phyloP scores from a whole-genome alignment of 2,329 filamentous ascomycete species.

The Penicillium hordei region DNA sequence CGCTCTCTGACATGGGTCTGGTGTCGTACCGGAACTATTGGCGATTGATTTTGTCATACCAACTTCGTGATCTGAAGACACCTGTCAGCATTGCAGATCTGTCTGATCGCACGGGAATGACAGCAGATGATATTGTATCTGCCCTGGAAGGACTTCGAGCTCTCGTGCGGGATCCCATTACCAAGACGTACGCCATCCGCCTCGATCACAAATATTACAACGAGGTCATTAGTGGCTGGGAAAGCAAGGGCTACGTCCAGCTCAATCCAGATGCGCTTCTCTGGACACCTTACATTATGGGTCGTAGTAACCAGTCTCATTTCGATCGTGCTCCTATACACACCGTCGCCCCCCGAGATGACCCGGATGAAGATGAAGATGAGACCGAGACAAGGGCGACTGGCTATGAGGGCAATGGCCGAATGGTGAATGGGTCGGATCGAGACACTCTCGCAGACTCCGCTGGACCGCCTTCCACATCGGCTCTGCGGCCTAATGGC shows the following conservation, averaged over 20 bases:
- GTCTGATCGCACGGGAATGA: constrained; percentile 90
- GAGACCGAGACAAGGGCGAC: constrained; percentile 24
- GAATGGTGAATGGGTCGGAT: constrained; percentile 19
- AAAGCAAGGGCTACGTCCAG: constrained; percentile 81
- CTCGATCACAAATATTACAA: constrained; percentile 83
- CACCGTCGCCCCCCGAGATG: constrained; percentile 83
- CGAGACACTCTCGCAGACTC: constrained; percentile 25
- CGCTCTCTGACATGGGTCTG: constrained; percentile 93
- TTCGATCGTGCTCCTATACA: constrained; percentile 83
- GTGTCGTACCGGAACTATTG: constrained; percentile 98
- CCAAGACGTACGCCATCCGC: constrained; percentile 83
- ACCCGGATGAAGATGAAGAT: constrained; percentile 35
- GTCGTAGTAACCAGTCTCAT: constrained; percentile 74
- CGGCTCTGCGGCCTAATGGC: constrained; percentile 30
- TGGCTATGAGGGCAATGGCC: constrained; percentile 17
- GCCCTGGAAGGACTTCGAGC: constrained; percentile 87
- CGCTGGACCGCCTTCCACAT: constrained; percentile 40
- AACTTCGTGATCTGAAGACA: constrained; percentile 66
- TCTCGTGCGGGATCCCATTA: constrained; percentile 83
- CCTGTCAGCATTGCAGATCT: constrained; percentile 55
- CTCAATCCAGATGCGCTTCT: constrained; percentile 77
- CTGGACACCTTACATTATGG: constrained; percentile 98
- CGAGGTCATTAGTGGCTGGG: constrained; percentile 85
- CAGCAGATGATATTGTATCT: constrained; percentile 91
- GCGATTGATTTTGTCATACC: constrained; percentile 83